Percentiles rank a stretch among this genome's conserved stretches.
phyloP scores from a whole-genome alignment of 352 stramenopile genomes.

The Saprolegnia parasitica region DNA sequence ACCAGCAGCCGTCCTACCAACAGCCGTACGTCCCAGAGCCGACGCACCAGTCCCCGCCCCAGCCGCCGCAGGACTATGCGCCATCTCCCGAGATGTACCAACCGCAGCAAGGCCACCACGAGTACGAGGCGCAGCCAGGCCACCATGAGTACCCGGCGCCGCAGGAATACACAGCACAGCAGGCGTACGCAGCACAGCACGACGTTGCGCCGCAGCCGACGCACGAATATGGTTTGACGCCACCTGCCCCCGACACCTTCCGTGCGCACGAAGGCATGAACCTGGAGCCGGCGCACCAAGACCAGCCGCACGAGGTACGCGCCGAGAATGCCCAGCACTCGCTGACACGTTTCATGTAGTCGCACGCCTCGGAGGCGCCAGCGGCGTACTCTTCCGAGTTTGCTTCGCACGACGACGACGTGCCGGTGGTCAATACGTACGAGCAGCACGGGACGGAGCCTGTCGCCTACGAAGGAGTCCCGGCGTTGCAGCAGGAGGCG shows the following conservation, averaged over 20 bases:
- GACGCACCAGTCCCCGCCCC: neutral
- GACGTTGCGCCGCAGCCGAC: no score
- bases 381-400: neutral
- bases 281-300: no score
- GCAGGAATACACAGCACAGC: neutral
- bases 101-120: neutral
- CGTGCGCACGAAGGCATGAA: no score
- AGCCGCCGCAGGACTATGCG: neutral
- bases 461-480: neutral
- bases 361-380: neutral
- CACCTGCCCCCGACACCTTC: no score
- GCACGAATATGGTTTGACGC: no score
- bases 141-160: neutral
- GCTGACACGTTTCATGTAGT: neutral
- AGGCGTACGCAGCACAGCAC: no score
- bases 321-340: neutral
- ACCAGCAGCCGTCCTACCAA: neutral
- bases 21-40: neutral
- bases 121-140: neutral
- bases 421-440: no score
- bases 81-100: neutral
- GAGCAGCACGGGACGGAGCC: conserved; percentile 5
- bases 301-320: no score
- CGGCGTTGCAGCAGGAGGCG: neutral
- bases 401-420: neutral